Evolutionary conservation across 176 grass and related monocot species (phyloP), one percentile per base, ranked within the genome.

Genomic region (Ensete ventricosum): DNA sequence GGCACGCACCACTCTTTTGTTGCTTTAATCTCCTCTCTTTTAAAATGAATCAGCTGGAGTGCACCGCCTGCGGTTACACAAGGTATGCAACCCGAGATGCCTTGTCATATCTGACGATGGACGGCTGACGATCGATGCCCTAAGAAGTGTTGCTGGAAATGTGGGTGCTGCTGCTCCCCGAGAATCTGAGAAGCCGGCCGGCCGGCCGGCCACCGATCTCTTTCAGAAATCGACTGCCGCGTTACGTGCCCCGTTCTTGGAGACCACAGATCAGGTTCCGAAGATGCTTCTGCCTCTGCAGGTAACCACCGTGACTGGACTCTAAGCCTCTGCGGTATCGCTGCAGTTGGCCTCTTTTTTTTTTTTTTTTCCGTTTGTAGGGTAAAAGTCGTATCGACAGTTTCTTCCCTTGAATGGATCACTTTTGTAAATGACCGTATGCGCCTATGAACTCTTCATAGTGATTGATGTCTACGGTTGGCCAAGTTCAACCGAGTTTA

Each of bases 11-110:
- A 43, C 5, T 43, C 34, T 6, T 43, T 43, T 43, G 34, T 34
- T 6, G 34, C 3, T 43, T 43, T 43, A 43, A 43, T 43, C 34
- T 43, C 34, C 4, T 25, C 24, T 65, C 8, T 14, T 65, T 65
- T 27, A 65, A n/a, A 50, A 9, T 17, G 51, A 70, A 16, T 51
- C 88, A 94, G 95, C 86, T 99, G 16, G 90, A 99, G 72, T 99
- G 95, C 62, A 82, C 67, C 66, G 80, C 95, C 52, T 99, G 95
- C 1, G 95, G 95, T 20, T 65, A 83, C 34, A 87, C 73, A 21
- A 94, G 95, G 84, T 99, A 89, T 82, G 85, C 95, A 1, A 74
- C 90, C 43, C 77, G 81, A 75, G 90, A 99, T 76, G 88, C 86
- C 55, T 89, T 99, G 67, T 83, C 91, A 43, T 50, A 84, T 9